Conservation (phyloP, 805 yeast species). For the Kluyveromyces nonfermentans region DNA sequence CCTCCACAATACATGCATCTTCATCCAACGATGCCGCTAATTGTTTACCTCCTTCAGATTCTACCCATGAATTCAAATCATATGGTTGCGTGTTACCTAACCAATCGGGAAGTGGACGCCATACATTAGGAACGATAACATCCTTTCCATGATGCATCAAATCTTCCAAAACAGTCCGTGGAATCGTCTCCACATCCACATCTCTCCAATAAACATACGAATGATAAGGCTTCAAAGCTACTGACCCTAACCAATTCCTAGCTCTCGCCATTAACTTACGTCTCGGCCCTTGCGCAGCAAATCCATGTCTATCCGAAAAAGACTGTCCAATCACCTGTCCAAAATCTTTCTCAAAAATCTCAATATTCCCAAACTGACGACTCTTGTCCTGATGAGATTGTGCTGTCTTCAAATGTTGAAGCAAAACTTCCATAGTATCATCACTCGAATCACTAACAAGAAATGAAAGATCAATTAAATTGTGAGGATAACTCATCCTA, state of each 20-base stretch:
- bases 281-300: constrained; percentile 92
- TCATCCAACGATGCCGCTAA: constrained; percentile 72
- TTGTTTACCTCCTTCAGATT: constrained; percentile 71
- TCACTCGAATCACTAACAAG: constrained; percentile 86
- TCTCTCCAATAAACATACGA: constrained; percentile 97
- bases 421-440: constrained; percentile 66
- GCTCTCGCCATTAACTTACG: constrained; percentile 94
- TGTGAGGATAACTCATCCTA: constrained; percentile 79
- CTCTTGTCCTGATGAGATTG: constrained; percentile 55
- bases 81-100: constrained; percentile 77
- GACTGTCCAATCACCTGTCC: constrained; percentile 92
- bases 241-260: constrained; percentile 84
- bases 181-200: constrained; percentile 91
- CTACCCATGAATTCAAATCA: constrained; percentile 81
- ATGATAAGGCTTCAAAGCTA: constrained; percentile 84
- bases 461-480: constrained; percentile 73
- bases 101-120: constrained; percentile 88
- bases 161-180: constrained; percentile 79
- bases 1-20: constrained; percentile 95
- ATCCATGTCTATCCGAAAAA: constrained; percentile 88
- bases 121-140: constrained; percentile 89
- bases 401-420: constrained; percentile 45
- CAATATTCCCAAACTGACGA: constrained; percentile 74
- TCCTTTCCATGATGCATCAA: constrained; percentile 86
- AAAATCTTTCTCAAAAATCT: constrained; percentile 83